Evolutionary conservation across 768 basidiomycete genomes (phyloP).

Genomic region (Steccherinum ochraceum): DNA sequence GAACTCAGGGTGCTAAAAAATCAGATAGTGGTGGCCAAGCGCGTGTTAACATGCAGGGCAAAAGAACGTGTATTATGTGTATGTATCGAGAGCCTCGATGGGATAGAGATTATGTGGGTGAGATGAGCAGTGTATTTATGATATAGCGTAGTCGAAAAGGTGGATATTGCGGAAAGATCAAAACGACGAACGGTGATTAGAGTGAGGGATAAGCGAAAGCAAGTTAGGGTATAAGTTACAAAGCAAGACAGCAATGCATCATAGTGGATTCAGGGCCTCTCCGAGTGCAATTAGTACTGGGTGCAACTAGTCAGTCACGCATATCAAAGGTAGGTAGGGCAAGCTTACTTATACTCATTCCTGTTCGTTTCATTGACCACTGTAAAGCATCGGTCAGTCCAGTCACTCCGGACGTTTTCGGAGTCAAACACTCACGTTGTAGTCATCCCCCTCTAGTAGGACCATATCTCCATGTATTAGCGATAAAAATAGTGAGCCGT

Average conservation of each 20-base stretch:
- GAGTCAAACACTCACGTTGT: constrained; percentile 28
- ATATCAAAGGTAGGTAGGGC: neutral
- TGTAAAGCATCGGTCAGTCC: neutral
- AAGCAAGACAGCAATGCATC: neutral
- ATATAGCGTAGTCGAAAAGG: too few relatives aligned
- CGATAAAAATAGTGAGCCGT: constrained; percentile 20
- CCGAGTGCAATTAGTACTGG: neutral
- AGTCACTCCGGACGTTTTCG: neutral
- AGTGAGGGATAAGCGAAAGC: neutral
- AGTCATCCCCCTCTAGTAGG: constrained; percentile 31
- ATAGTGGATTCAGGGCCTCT: neutral
- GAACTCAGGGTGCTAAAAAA: too few relatives aligned
- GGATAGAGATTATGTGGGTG: too few relatives aligned
- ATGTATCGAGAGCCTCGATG: too few relatives aligned
- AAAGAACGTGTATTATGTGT: too few relatives aligned
- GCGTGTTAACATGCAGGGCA: too few relatives aligned
- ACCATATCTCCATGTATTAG: constrained; percentile 35
- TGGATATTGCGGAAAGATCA: too few relatives aligned
- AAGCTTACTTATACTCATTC: constrained; percentile 20
- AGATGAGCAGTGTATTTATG: too few relatives aligned
- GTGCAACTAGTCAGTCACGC: neutral
- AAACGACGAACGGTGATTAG: too few relatives aligned
- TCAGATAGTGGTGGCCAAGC: too few relatives aligned
- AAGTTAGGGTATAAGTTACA: neutral
- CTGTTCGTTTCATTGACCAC: constrained; percentile 17